Percentiles rank a stretch among this genome's conserved stretches.
phyloP scores from a whole-genome alignment of 23 red algal genomes.

The Porphyridium purpureum region DNA sequence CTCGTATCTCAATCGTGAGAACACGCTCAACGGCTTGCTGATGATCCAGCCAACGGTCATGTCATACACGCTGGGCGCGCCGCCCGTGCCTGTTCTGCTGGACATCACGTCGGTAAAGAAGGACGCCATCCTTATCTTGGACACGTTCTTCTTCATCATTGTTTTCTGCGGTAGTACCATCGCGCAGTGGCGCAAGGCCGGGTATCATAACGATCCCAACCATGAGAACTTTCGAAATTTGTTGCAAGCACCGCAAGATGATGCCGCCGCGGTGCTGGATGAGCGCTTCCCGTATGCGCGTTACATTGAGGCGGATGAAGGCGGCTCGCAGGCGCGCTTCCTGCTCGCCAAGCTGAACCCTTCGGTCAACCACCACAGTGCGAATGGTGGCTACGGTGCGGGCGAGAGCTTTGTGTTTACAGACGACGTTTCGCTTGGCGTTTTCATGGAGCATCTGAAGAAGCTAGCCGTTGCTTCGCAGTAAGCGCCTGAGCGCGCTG shows the following conservation, averaged over 20 bases:
- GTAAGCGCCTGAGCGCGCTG: too few species aligned
- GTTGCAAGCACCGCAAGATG: constrained; percentile 72
- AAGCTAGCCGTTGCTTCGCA: too few species aligned
- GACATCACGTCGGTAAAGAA: constrained; percentile 72
- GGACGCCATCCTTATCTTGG: constrained; percentile 68
- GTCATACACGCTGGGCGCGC: constrained; percentile 50
- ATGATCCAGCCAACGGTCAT: constrained; percentile 98
- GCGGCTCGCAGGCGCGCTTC: constrained; percentile 81
- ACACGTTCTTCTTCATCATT: constrained; percentile 97
- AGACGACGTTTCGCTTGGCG: constrained; percentile 78
- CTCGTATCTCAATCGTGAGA: constrained; percentile 88
- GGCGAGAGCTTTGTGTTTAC: constrained; percentile 64
- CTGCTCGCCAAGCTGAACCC: constrained; percentile 97
- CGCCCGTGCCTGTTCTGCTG: constrained; percentile 81
- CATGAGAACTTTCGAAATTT: constrained; percentile 56
- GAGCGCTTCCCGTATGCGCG: constrained; percentile 89
- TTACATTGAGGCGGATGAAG: constrained; percentile 87
- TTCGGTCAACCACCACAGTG: constrained; percentile 65
- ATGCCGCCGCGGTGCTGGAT: constrained; percentile 66
- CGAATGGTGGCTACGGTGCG: constrained; percentile 30
- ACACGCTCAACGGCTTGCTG: constrained; percentile 62
- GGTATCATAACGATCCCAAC: constrained; percentile 75
- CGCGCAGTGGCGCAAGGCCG: constrained; percentile 81
- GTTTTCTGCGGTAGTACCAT: constrained; percentile 74
- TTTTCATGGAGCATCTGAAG: constrained; percentile 90